Evolutionary conservation across 2,329 filamentous ascomycete genomes (phyloP).

Genomic region (Magnaporthiopsis rhizophila): DNA sequence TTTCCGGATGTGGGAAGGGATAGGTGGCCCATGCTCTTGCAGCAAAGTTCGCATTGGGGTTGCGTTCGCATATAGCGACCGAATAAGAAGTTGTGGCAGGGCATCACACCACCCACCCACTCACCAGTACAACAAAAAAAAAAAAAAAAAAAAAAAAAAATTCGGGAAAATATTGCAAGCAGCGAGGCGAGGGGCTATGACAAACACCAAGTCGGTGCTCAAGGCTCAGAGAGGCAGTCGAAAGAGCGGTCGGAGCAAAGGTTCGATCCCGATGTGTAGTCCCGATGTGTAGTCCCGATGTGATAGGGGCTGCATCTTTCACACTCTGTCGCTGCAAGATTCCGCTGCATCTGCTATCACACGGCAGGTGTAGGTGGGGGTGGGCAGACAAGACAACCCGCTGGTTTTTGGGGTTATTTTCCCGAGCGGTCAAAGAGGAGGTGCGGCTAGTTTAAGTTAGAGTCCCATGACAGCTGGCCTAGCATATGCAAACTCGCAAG

Average conservation of each 20-base stretch:
- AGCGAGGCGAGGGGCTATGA: background rate
- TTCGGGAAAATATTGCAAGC: background rate
- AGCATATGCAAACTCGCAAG: too few relatives aligned
- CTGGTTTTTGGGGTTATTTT: background rate
- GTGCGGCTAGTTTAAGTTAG: background rate
- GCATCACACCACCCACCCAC: background rate
- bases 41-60: background rate
- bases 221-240: too few relatives aligned
- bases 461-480: background rate
- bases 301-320: background rate
- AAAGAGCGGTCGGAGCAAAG: too few relatives aligned
- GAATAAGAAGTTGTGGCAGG: background rate
- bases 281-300: background rate
- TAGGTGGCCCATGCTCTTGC: background rate
- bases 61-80: background rate
- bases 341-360: background rate
- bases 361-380: background rate
- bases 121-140: too few relatives aligned
- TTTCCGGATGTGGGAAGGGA: background rate
- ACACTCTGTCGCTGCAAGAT: background rate
- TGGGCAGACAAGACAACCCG: too few relatives aligned
- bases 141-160: too few relatives aligned
- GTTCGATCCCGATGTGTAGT: background rate
- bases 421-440: background rate
- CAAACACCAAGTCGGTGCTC: background rate